Percentiles rank a stretch among this genome's conserved stretches.
Evolutionary conservation across 164 flowering plant species (phyloP).

Genomic region (Sextonia rubra): DNA sequence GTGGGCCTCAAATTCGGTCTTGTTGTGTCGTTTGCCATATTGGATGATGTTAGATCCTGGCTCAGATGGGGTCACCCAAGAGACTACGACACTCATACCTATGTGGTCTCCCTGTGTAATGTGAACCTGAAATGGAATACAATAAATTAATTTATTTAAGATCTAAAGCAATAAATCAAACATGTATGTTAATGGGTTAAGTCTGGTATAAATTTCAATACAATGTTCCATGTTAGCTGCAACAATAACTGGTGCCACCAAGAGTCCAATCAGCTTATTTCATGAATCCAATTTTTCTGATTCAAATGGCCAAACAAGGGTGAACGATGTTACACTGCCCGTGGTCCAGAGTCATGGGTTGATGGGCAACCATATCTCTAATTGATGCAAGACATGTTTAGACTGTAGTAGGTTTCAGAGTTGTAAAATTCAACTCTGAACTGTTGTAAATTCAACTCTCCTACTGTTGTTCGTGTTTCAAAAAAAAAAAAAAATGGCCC

Average conservation of each 20-base stretch:
- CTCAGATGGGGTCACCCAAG: slow-evolving; percentile 65
- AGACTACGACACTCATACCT: slow-evolving; percentile 66
- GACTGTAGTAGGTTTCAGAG: no score
- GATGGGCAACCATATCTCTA: no score
- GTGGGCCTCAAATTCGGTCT: background rate
- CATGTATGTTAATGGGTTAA: no score
- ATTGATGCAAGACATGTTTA: no score
- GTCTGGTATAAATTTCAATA: background rate
- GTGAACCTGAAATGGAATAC: slow-evolving; percentile 45
- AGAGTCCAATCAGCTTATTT: background rate
- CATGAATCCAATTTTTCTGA: background rate
- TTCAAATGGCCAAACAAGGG: background rate
- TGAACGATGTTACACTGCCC: no score
- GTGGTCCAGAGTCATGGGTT: no score
- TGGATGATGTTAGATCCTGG: slow-evolving; percentile 45
- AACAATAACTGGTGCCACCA: background rate
- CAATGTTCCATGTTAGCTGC: background rate
- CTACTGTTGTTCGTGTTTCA: no score
- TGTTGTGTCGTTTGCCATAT: slow-evolving; percentile 43
- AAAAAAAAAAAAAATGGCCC: no score
- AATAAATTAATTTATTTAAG: background rate
- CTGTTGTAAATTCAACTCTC: no score
- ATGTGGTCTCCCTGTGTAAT: slow-evolving; percentile 78
- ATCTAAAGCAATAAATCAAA: background rate
- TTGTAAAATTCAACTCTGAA: no score